These are phyloP conservation scores for Tuber borchii DNA, from an alignment of 495 filamentous ascomycete genomes.

Conservation along the genomic window DNA sequence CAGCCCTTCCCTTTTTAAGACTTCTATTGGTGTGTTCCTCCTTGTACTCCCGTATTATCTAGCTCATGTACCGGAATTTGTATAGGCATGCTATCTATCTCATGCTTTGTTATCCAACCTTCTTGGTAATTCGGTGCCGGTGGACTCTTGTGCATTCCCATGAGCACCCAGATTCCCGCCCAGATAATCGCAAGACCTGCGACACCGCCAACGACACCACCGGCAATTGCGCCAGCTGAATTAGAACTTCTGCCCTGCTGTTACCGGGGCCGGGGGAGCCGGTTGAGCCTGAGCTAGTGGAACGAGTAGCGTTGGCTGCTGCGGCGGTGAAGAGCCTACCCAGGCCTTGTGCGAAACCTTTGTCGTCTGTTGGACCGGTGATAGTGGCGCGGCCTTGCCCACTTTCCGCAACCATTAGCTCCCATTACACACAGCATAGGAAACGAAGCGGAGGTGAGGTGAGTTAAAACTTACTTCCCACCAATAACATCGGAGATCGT, in stretches of 20 bases:
- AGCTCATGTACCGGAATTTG: not conserved
- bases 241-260: conserved; percentile 6
- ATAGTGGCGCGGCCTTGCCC: conserved; percentile 13
- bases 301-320: not conserved
- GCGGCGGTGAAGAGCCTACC: conserved; percentile 10
- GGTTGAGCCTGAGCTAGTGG: not conserved
- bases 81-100: not conserved
- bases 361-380: not conserved
- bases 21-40: not conserved
- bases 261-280: not conserved
- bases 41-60: not conserved
- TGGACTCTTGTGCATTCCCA: not conserved
- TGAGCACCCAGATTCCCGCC: conserved; percentile 6
- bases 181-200: conserved; percentile 20
- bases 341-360: conserved; percentile 6
- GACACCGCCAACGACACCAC: conserved; percentile 39
- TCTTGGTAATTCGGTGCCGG: not conserved
- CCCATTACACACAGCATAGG: not conserved
- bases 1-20: not conserved
- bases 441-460: not conserved
- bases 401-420: conserved; percentile 12
- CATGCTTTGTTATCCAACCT: not conserved
- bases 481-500: conserved; percentile 14
- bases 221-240: conserved; percentile 33
- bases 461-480: conserved; percentile 16